phyloP scores from a whole-genome alignment of 192 early-diverging fungal species.

The Coemansia sp. region DNA sequence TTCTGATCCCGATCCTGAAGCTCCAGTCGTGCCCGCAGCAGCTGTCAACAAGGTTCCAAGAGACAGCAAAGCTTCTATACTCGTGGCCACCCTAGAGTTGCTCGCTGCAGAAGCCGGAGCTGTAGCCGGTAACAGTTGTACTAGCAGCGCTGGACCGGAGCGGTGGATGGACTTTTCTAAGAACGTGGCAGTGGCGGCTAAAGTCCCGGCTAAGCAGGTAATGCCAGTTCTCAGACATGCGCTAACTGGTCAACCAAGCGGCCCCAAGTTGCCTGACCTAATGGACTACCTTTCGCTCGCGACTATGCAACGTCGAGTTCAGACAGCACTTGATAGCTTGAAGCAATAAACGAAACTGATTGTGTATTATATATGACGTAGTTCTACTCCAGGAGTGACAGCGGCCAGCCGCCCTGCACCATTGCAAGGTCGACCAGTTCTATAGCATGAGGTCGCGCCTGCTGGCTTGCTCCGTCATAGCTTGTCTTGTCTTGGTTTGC shows the following conservation, averaged over 20 bases:
- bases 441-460: not conserved
- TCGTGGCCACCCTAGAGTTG: not conserved
- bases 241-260: constrained; percentile 60
- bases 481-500: not conserved
- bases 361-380: not conserved
- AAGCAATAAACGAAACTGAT: not conserved
- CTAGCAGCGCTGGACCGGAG: not conserved
- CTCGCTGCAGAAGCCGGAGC: not conserved
- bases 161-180: constrained; percentile 35
- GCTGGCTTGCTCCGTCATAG: not conserved
- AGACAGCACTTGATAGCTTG: not conserved
- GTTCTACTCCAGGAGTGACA: not conserved
- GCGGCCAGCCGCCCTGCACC: not conserved
- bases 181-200: constrained; percentile 44
- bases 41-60: constrained; percentile 14
- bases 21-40: not conserved
- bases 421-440: constrained; percentile 13
- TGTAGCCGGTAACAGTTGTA: not conserved
- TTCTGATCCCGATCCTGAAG: constrained; percentile 25
- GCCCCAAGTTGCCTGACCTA: constrained; percentile 43
- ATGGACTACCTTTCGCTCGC: constrained; percentile 25
- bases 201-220: constrained; percentile 51
- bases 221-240: constrained; percentile 70
- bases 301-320: constrained; percentile 14
- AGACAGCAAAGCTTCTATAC: constrained; percentile 25